Conservation (phyloP, 2,329 filamentous ascomycete species). For the Xylaria sp. region DNA sequence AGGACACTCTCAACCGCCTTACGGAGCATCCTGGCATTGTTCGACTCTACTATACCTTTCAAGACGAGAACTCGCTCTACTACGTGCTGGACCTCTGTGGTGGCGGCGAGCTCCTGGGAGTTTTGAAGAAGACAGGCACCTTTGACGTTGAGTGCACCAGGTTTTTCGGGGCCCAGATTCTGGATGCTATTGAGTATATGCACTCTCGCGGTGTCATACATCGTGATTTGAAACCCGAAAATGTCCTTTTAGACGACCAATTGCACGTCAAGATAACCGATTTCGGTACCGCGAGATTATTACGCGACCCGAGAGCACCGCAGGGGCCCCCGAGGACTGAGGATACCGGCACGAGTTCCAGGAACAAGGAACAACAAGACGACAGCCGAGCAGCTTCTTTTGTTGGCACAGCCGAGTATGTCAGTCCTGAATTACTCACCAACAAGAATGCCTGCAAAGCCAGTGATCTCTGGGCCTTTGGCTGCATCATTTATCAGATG, state of each 20-base stretch:
- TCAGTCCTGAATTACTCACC: constrained; percentile 92
- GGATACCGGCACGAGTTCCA: constrained; percentile 36
- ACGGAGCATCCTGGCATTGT: constrained; percentile 97
- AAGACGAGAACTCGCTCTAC: constrained; percentile 92
- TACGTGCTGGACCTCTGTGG: constrained; percentile 93
- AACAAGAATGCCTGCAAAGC: constrained; percentile 97
- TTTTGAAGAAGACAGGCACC: constrained; percentile 87
- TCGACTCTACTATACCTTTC: constrained; percentile 95
- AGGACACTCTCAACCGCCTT: constrained; percentile 91
- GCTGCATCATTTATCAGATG: constrained; percentile 95
- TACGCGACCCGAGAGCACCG: constrained; percentile 54
- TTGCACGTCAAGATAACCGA: constrained; percentile 99
- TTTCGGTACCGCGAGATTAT: constrained; percentile 94
- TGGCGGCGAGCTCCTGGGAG: constrained; percentile 84
- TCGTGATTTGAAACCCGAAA: constrained; percentile 93
- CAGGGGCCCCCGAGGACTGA: constrained; percentile 37
- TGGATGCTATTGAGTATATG: constrained; percentile 97
- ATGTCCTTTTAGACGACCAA: constrained; percentile 87
- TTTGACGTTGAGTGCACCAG: constrained; percentile 92
- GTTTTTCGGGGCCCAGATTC: constrained; percentile 92
- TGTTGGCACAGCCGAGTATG: constrained; percentile 95
- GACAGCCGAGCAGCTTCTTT: constrained; percentile 83
- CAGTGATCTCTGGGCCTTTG: constrained; percentile 96
- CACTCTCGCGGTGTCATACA: constrained; percentile 94
- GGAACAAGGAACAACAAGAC: constrained; percentile 42